Base-by-base conservation (phyloP, 2,329 filamentous ascomycete genomes). In the Metarhizium album region DNA sequence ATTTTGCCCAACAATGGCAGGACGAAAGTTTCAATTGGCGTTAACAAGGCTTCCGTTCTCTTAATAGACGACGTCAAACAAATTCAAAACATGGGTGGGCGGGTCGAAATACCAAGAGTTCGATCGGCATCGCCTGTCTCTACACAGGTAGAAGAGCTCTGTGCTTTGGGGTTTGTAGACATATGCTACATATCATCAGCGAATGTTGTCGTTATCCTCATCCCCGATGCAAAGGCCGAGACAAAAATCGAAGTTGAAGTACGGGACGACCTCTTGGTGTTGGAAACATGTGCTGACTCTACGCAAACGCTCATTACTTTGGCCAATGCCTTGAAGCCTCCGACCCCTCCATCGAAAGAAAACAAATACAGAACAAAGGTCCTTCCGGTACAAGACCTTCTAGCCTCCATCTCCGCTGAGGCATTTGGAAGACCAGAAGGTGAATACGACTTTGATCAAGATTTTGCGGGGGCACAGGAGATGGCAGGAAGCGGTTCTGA, bases 271-370 rank as follows among this genome's bases (percentile, higher is more conserved):
- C 75, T 98, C 1, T 74, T 98, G 49, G 84, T 98, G 33, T 71
- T 98, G 6, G 93, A 98, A 67, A 94, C 90, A 1, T 98, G 94
- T 61, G 93, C 93, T 29, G 93, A 98, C 67, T 98, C 93, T 2
- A 97, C 90, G 0, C 90, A 96, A 64, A 98, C 93, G 0, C 75
- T 98, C 14, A 84, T 95, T 48, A 76, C 79, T 2, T 77, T 95
- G 42, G 70, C 90, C 16, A 88, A 86, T 60, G 90, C 86, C 1
- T 74, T 98, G 4, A 82, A 84, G 37, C 93, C 91, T 4, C 91
- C 93, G 1, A 83, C 82, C 7, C 85, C 90, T 0, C 89, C 90
- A 1, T 91, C 80, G 60, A 88, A 85, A 54, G 84, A 86, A 58
- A 80, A 84, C 56, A 93, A 93, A 62, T 98, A 95, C 65, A 80